Percentiles rank a stretch among this genome's conserved stretches.
phyloP scores from a whole-genome alignment of 1,284 basidiomycete genomes.

The Trametes pubescens region DNA sequence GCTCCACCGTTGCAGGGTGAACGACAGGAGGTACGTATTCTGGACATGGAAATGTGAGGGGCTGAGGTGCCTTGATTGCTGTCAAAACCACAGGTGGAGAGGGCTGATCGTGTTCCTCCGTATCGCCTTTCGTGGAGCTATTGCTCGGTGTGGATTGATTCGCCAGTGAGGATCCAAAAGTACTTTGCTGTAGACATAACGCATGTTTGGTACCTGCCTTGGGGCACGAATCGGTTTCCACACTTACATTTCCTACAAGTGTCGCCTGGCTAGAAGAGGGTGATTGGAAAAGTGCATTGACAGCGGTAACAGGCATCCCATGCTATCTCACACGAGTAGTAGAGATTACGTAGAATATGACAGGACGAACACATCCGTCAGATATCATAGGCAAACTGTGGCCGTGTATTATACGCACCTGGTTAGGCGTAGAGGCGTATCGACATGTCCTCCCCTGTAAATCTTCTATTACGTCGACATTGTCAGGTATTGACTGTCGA shows the following conservation, averaged over 20 bases:
- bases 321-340: background rate
- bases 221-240: background rate
- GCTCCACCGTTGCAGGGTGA: background rate
- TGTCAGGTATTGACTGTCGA: slow-evolving; percentile 21
- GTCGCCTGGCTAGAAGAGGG: no score
- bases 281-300: no score
- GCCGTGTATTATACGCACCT: slow-evolving; percentile 16
- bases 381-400: background rate
- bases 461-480: slow-evolving; percentile 26
- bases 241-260: background rate
- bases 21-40: background rate
- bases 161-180: no score
- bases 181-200: background rate
- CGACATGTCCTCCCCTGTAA: slow-evolving; percentile 1
- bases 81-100: background rate
- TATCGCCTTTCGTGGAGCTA: no score
- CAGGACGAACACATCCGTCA: slow-evolving; percentile 1
- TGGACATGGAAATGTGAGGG: background rate
- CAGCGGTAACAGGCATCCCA: background rate
- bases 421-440: background rate
- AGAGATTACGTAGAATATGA: background rate
- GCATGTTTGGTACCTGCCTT: no score
- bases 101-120: background rate
- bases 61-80: background rate
- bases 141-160: no score